A percentile compares a stretch with the other conserved stretches of the same genome.
These are phyloP conservation scores for Thalia dealbata DNA, from an alignment of 176 grass and related monocot species.

Conservation along the genomic window DNA sequence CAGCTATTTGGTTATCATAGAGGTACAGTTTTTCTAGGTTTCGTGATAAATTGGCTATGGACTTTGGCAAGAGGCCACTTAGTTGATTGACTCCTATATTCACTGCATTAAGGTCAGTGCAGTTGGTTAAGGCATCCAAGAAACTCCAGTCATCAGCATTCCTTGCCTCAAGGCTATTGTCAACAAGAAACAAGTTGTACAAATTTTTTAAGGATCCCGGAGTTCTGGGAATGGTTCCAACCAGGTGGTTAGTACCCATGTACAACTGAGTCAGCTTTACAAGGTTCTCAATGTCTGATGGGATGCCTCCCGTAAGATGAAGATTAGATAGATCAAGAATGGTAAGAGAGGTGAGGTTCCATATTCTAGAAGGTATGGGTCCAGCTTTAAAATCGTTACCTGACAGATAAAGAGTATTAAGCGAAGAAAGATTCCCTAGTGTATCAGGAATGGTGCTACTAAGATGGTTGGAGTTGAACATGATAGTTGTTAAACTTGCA, in stretches of 20 bases:
- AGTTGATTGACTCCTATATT: not conserved
- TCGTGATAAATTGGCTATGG: constrained; percentile 7
- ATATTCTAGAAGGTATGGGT: too few species aligned
- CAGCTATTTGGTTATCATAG: not conserved
- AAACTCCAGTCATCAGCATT: constrained; percentile 8
- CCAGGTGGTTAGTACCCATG: not conserved
- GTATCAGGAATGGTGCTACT: too few species aligned
- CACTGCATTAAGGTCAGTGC: not conserved
- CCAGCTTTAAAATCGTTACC: too few species aligned
- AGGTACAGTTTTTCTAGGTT: not conserved
- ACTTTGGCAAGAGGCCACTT: not conserved
- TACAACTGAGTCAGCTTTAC: not conserved
- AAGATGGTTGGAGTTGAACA: too few species aligned
- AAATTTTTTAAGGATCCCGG: not conserved
- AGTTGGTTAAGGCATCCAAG: constrained; percentile 1
- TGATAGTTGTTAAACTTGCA: too few species aligned
- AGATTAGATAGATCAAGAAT: not conserved
- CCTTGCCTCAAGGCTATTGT: not conserved
- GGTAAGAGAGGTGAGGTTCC: not conserved
- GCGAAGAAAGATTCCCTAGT: too few species aligned
- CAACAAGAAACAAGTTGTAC: not conserved
- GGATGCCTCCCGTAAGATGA: constrained; percentile 13
- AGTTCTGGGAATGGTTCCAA: not conserved
- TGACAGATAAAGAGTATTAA: too few species aligned
- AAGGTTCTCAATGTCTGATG: not conserved